These are phyloP conservation scores for Ceratobasidium sp. DNA, from an alignment of 1,284 basidiomycete species.

Conservation along the genomic window DNA sequence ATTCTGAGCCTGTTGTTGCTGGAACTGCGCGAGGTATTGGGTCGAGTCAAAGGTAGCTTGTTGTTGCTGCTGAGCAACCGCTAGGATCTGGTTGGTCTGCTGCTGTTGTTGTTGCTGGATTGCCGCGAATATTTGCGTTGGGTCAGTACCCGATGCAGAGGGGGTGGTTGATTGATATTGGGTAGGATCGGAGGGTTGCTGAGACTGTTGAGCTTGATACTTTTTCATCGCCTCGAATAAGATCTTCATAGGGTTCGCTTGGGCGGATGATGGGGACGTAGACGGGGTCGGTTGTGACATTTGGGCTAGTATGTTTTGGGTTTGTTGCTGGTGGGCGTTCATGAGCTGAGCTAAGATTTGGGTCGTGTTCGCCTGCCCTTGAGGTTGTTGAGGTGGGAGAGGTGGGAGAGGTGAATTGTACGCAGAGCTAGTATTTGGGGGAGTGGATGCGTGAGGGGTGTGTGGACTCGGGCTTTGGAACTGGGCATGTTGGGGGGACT, in stretches of 20 bases:
- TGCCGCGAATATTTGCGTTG: slow-evolving; percentile 5
- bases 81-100: slow-evolving; percentile 34
- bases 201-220: neutral
- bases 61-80: slow-evolving; percentile 29
- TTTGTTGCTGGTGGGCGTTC: neutral
- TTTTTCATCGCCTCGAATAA: slow-evolving; percentile 9
- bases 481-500: too few species aligned
- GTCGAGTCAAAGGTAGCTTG: slow-evolving; percentile 13
- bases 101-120: slow-evolving; percentile 32
- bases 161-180: neutral
- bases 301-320: neutral
- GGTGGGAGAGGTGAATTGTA: neutral
- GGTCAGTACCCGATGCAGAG: neutral
- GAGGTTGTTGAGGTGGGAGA: neutral
- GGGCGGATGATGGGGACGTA: neutral
- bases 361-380: neutral
- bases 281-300: neutral
- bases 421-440: neutral
- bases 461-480: neutral
- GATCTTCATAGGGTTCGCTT: neutral
- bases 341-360: neutral
- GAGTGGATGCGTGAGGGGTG: neutral
- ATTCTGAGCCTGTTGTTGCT: slow-evolving; percentile 18
- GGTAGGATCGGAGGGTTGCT: neutral
- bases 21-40: slow-evolving; percentile 7